A percentile compares a stretch with the other conserved stretches of the same genome.
phyloP scores from a whole-genome alignment of 345 rosid species.

The sweet orange (Citrus sinensis) region DNA sequence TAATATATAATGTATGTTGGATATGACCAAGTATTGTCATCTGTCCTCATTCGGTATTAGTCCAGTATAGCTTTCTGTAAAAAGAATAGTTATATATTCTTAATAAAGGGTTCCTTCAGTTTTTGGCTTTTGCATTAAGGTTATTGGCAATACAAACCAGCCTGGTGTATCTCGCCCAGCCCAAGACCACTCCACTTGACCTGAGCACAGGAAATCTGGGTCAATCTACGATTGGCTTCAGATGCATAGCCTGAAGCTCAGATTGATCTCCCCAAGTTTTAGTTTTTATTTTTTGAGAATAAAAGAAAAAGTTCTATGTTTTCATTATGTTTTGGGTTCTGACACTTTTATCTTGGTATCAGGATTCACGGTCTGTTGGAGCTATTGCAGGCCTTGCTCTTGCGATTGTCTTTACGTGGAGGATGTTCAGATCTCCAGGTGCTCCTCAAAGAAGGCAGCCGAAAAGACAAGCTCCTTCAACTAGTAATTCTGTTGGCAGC shows the following conservation, averaged over 20 bases:
- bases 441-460: conserved; percentile 71
- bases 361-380: conserved; percentile 91
- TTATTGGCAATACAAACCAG: neutral
- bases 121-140: neutral
- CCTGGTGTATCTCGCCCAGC: neutral
- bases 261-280: neutral
- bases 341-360: conserved; percentile 7
- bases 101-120: neutral
- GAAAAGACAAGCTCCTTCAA: conserved; percentile 53
- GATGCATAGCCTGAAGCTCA: neutral
- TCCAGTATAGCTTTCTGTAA: neutral
- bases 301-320: neutral
- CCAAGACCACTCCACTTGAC: neutral
- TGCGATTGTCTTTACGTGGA: conserved; percentile 83
- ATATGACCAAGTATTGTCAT: neutral
- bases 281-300: neutral
- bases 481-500: conserved; percentile 42
- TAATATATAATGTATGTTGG: neutral
- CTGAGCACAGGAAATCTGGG: neutral
- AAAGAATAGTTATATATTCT: neutral
- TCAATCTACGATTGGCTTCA: neutral
- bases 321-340: conserved; percentile 13
- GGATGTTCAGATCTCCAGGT: conserved; percentile 66
- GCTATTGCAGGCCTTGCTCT: conserved; percentile 96
- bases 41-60: too few species aligned